Percentiles rank a stretch among this genome's conserved stretches.
Evolutionary conservation across 352 stramenopile species (phyloP).

Genomic region (Pythium diclinum): DNA sequence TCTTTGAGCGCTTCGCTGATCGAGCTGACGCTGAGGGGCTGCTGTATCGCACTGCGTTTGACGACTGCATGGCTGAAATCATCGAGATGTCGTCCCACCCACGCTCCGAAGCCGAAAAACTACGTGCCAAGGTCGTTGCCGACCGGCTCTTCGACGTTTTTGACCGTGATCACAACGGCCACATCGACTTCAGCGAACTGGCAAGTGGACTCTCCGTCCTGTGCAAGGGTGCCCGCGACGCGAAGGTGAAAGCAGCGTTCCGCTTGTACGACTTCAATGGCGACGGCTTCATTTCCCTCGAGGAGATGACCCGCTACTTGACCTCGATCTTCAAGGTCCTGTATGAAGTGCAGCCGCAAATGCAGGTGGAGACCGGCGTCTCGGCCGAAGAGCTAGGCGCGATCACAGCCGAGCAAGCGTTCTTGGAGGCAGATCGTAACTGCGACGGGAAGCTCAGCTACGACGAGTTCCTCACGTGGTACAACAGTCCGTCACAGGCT

Average conservation of each 20-base stretch:
- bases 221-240: slow-evolving; percentile 75
- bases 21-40: slow-evolving; percentile 56
- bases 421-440: slow-evolving; percentile 79
- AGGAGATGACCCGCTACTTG: slow-evolving; percentile 87
- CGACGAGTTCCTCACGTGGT: slow-evolving; percentile 87
- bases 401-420: slow-evolving; percentile 84
- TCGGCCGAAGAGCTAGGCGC: slow-evolving; percentile 67
- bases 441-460: slow-evolving; percentile 82
- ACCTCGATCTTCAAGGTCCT: slow-evolving; percentile 86
- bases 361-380: slow-evolving; percentile 60
- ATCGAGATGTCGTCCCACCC: slow-evolving; percentile 63
- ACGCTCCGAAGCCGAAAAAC: slow-evolving; percentile 57
- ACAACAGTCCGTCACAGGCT: slow-evolving; percentile 63
- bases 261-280: slow-evolving; percentile 84
- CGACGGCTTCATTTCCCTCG: slow-evolving; percentile 80
- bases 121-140: slow-evolving; percentile 63
- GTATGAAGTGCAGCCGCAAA: slow-evolving; percentile 79
- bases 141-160: slow-evolving; percentile 83
- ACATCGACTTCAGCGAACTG: slow-evolving; percentile 87
- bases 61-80: slow-evolving; percentile 71
- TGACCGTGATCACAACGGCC: slow-evolving; percentile 68
- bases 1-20: slow-evolving; percentile 85
- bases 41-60: slow-evolving; percentile 63
- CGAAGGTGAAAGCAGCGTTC: slow-evolving; percentile 84
- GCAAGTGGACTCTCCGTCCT: slow-evolving; percentile 80